Evolutionary conservation across 176 grass and related monocot genomes (phyloP).

Genomic region (Eragrostis curvula): DNA sequence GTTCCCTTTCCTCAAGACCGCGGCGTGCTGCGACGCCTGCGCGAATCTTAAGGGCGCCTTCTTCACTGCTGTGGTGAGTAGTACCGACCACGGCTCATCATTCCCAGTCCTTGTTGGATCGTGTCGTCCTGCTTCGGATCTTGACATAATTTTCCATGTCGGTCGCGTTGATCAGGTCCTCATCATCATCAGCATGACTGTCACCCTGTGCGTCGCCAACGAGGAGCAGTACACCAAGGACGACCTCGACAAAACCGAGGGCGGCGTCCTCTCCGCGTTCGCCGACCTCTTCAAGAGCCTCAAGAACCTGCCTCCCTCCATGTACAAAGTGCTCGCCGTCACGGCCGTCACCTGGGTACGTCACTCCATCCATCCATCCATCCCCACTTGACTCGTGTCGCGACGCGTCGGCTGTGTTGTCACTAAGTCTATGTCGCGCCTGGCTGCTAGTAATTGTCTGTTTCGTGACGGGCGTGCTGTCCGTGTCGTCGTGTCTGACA

Average conservation of each 20-base stretch:
- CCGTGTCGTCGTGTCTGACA: background rate
- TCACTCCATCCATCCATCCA: rapidly evolving
- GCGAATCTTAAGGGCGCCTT: constrained; percentile 64
- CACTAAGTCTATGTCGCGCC: too few relatives aligned
- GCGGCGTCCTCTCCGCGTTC: constrained; percentile 37
- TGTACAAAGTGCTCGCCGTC: constrained; percentile 75
- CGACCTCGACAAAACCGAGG: background rate
- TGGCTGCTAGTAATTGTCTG: too few relatives aligned
- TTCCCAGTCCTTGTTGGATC: background rate
- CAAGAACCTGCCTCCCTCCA: constrained; percentile 74
- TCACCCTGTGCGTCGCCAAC: constrained; percentile 47
- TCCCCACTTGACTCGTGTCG: background rate
- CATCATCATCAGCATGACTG: constrained; percentile 47
- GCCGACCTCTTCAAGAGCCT: constrained; percentile 56
- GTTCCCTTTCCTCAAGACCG: constrained; percentile 53
- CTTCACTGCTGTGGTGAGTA: constrained; percentile 53
- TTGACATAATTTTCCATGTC: background rate
- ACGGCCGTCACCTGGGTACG: constrained; percentile 84
- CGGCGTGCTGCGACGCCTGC: constrained; percentile 60
- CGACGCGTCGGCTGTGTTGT: too few relatives aligned
- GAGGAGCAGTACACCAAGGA: constrained; percentile 33
- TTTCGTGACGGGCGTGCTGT: too few relatives aligned
- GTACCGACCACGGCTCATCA: background rate
- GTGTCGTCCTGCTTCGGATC: background rate
- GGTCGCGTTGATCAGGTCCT: constrained; percentile 23